Conservation (phyloP, 345 rosid genomes). For the Capsella bursapastoris region DNA sequence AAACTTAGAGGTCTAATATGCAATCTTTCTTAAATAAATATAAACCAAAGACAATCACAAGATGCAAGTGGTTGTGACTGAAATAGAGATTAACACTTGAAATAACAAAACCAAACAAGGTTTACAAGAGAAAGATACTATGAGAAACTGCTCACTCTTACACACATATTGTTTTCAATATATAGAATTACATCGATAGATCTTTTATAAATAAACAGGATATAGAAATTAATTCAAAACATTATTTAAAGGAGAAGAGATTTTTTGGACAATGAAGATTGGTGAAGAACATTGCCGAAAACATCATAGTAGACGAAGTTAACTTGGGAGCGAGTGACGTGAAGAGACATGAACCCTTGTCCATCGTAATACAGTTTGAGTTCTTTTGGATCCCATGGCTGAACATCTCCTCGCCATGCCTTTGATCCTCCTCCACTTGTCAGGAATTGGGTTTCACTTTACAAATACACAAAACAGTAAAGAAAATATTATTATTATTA, state of each 20-base stretch:
- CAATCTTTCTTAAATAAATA: too few species aligned
- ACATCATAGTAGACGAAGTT: slow-evolving; percentile 54
- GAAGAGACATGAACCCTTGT: slow-evolving; percentile 77
- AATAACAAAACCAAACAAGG: too few species aligned
- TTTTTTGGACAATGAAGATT: slow-evolving; percentile 40
- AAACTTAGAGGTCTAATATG: too few species aligned
- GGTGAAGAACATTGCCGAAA: slow-evolving; percentile 60
- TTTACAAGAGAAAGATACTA: too few species aligned
- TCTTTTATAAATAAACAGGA: not conserved
- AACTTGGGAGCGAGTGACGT: slow-evolving; percentile 43
- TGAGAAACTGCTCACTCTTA: not conserved
- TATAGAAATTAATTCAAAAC: too few species aligned
- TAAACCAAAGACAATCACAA: too few species aligned
- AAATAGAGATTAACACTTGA: too few species aligned
- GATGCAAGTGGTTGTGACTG: too few species aligned
- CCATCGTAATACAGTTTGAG: slow-evolving; percentile 70
- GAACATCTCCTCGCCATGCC: slow-evolving; percentile 69
- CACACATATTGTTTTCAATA: not conserved
- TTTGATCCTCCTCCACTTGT: slow-evolving; percentile 90
- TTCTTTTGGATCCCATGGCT: slow-evolving; percentile 58
- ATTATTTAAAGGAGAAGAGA: not conserved
- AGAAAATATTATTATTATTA: too few species aligned
- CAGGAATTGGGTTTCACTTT: slow-evolving; percentile 47
- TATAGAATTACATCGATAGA: not conserved
- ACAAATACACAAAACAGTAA: too few species aligned